phyloP scores from a whole-genome alignment of 1,139 yeast species.

The Geotrichum europaeum region DNA sequence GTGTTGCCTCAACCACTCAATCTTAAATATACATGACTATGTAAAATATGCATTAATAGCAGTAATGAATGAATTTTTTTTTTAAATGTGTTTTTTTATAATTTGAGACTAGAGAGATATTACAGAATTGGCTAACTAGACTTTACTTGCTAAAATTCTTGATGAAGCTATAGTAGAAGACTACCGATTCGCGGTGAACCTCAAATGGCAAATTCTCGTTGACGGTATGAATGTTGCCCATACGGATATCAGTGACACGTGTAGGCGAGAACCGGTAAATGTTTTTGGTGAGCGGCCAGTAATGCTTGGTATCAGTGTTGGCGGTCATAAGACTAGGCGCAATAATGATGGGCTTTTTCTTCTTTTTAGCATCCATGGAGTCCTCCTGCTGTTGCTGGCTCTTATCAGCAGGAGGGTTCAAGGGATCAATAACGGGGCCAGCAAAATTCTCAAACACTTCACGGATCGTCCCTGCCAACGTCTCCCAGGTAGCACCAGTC shows the following conservation, averaged over 20 bases:
- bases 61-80: background rate
- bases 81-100: too few relatives aligned
- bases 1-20: background rate
- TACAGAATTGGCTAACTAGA: background rate
- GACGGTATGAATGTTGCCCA: slow-evolving; percentile 45
- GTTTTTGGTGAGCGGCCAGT: slow-evolving; percentile 64
- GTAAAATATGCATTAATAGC: slow-evolving; percentile 11
- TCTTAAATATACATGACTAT: background rate
- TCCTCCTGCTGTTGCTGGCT: background rate
- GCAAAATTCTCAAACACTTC: slow-evolving; percentile 12
- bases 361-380: background rate
- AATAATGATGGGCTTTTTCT: slow-evolving; percentile 37
- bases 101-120: too few relatives aligned
- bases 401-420: slow-evolving; percentile 17
- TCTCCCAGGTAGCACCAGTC: slow-evolving; percentile 46
- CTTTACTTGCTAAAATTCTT: slow-evolving; percentile 25
- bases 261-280: slow-evolving; percentile 61
- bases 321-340: slow-evolving; percentile 70
- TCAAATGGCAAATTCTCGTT: slow-evolving; percentile 51
- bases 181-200: slow-evolving; percentile 51
- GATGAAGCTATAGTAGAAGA: slow-evolving; percentile 53
- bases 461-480: slow-evolving; percentile 48
- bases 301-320: slow-evolving; percentile 77
- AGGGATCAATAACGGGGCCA: slow-evolving; percentile 25
- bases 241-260: slow-evolving; percentile 11